Conservation (phyloP, 1,284 basidiomycete species). For the Stygiomarasmius scandens region DNA sequence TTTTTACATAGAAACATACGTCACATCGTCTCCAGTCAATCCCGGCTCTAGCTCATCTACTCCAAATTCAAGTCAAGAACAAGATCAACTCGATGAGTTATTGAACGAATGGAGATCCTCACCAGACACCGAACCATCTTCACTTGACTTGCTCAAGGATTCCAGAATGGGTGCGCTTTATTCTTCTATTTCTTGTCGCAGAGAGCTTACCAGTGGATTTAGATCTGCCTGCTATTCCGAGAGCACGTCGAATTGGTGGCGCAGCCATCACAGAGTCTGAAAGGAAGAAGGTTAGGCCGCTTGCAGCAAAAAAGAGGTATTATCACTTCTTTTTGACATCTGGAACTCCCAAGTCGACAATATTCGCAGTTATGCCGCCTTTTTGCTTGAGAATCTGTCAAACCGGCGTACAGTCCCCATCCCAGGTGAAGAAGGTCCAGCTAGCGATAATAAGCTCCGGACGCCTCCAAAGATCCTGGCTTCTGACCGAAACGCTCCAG, state of each 20-base stretch:
- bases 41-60: conserved; percentile 32
- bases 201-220: neutral
- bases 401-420: neutral
- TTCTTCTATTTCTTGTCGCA: neutral
- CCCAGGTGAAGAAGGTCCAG: neutral
- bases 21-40: conserved; percentile 30
- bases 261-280: neutral
- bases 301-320: conserved; percentile 28
- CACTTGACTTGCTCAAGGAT: conserved; percentile 35
- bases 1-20: conserved; percentile 27
- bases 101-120: conserved; percentile 42
- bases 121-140: conserved; percentile 34
- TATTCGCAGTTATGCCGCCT: conserved; percentile 20
- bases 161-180: conserved; percentile 44
- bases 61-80: conserved; percentile 27
- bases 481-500: neutral
- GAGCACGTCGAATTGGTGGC: conserved; percentile 32
- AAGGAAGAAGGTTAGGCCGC: conserved; percentile 24
- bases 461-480: neutral
- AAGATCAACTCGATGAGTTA: conserved; percentile 32
- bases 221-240: conserved; percentile 41
- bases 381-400: conserved; percentile 24
- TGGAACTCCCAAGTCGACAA: neutral
- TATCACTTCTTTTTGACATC: conserved; percentile 5
- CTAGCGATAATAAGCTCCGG: neutral